Evolutionary conservation across 179 eudicot species (phyloP), one percentile per base, ranked within the genome.

Genomic region (Silene noctiflora): DNA sequence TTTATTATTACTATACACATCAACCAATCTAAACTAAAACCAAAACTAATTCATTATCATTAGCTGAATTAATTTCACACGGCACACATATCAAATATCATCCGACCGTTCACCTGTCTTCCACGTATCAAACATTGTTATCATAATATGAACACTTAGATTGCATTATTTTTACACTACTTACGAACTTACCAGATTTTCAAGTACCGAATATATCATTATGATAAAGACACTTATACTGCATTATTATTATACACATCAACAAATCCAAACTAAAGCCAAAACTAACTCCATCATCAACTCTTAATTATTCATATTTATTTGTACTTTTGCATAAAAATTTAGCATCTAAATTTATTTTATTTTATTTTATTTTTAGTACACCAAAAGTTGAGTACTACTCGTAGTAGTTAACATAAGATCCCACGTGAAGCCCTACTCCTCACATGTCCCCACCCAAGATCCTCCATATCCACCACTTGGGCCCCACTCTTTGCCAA

Each of bases 381-480:
- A 24, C 35, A 25, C 4, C 13, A 24, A 24, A 20, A 6, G 67
- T 24, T 24, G 6, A 14, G 3, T 39, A 39, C 46, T 39, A 39
- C 11, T 39, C 2, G 17, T 25, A 19, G 44, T 5, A 33, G 51
- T 33, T 17, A 39, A 69, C 56, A 69, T 19, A 11, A 44, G 63
- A 59, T 22, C 82, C 86, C 90, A 82, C 88, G 88, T 74, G 86
- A 90, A 85, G 42, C 39, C 78, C 4, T 81, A 77, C 65, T 39
- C 65, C 67, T 35, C 48, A 44, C 4, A 17, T 48, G 83, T 48
- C 86, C 91, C 92, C 84, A 87, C 86, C 4, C 33, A 16, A 66
- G 89, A 88, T 87, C 87, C 88, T 87, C 88, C 91, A 81, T 83
- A 88, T 87, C 90, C 87, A 48, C 20, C 33, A 8, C 0, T 17